Base-by-base conservation (phyloP, 1,139 yeast species). In the Debaryomyces udenii region DNA sequence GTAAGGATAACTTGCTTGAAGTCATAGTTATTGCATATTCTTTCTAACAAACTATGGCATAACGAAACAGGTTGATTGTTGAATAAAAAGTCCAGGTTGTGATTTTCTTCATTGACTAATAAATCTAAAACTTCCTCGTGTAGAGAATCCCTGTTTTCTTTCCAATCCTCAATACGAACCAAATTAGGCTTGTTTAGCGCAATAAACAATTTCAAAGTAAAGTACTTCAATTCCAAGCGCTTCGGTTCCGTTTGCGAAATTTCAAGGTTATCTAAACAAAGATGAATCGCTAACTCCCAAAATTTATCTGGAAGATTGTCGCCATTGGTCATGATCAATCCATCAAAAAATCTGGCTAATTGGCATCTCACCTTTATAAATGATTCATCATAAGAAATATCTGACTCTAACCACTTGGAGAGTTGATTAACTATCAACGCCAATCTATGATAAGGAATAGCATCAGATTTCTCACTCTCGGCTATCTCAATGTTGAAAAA, bases 381-480 rank as follows among this genome's bases (percentile, higher is more conserved):
- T 7, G 64, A 72, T 0, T 67, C 62, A 20, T 83, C 89, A 57
- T 78, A 85, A 1, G 86, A 80, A 33, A 72, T 53, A 22, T 81
- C 86, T 14, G 82, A 71, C 27, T 82, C 87, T 20, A 83, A 55
- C 86, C 88, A 83, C 20, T 61, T 59, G 4, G 65, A 57, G 3
- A 86, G 52, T 11, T 77, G 74, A 31, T 68, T 74, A 9, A 86
- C 49, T 11, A 83, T 64, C 87, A 84, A 80, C 32, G 70, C 71
- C 33, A 85, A 61, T 50, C 90, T 72, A 50, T 81, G 88, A 2
- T 74, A 69, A 9, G 86, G 80, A 30, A 64, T 65, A 6, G 51
- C 40, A 5, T 49, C 65, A 22, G 46, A 48, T 2, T 59, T 59
- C 23, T 53, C 51, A 32, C 17, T 9, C 4, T 27, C 16, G 14